Evolutionary conservation across 1,139 yeast genomes (phyloP).

Genomic region (Candida freyschussii): DNA sequence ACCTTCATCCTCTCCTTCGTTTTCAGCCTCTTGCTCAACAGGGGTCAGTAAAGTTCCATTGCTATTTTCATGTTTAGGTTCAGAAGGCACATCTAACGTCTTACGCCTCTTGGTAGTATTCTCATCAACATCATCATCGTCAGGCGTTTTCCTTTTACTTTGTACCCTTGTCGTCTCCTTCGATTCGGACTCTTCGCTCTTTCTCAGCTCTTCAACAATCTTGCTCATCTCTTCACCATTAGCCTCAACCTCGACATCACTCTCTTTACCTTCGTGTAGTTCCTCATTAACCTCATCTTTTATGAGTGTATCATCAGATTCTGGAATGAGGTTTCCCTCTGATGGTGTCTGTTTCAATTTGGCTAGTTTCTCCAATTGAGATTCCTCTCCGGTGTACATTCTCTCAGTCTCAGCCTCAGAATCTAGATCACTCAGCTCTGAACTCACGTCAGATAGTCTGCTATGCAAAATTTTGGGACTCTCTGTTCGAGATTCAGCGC

Average conservation of each 20-base stretch:
- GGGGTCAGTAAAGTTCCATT: too few relatives aligned
- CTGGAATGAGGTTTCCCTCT: conserved; percentile 8
- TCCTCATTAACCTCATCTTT: conserved; percentile 21
- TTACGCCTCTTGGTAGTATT: conserved; percentile 8
- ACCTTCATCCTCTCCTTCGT: conserved; percentile 18
- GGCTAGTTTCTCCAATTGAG: conserved; percentile 38
- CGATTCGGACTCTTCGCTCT: conserved; percentile 7
- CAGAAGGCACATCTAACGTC: neutral
- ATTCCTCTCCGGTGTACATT: conserved; percentile 47
- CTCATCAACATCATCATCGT: conserved; percentile 10
- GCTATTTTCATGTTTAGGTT: conserved; percentile 11
- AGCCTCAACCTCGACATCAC: conserved; percentile 15
- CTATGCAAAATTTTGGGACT: neutral
- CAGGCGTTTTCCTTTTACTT: conserved; percentile 10
- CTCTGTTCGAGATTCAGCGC: too few relatives aligned
- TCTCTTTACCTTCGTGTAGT: conserved; percentile 12
- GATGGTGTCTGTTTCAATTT: conserved; percentile 8
- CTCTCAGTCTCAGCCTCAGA: conserved; percentile 81
- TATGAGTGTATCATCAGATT: conserved; percentile 16
- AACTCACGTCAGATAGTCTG: conserved; percentile 27
- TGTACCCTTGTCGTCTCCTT: conserved; percentile 6
- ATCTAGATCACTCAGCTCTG: conserved; percentile 60
- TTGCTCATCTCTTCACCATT: conserved; percentile 16
- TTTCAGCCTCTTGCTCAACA: conserved; percentile 13
- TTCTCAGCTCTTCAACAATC: conserved; percentile 15